These are phyloP conservation scores for Cucumis hystrix DNA, from an alignment of 306 rosid genomes.

Conservation along the genomic window DNA sequence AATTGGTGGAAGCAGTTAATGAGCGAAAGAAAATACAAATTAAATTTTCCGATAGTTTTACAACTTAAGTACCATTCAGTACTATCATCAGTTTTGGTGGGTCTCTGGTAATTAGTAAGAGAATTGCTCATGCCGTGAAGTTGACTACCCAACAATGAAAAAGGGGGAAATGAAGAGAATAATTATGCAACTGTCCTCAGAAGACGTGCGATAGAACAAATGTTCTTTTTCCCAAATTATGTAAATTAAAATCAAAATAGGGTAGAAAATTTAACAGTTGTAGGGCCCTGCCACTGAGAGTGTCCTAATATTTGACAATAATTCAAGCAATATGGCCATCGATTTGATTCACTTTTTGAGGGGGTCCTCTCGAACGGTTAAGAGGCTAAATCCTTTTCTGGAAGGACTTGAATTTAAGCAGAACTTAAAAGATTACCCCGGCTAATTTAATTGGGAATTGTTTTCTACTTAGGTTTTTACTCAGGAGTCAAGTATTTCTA, in stretches of 20 bases:
- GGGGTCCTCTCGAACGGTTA: background rate
- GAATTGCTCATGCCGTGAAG: background rate
- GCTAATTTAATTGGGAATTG: background rate
- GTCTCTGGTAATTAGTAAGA: background rate
- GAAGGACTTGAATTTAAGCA: background rate
- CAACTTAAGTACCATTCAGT: background rate
- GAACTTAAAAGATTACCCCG: background rate
- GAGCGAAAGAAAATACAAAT: background rate
- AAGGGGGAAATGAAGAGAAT: background rate
- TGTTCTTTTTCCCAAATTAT: background rate
- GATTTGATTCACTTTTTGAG: background rate
- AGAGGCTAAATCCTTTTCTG: background rate
- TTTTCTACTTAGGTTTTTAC: background rate
- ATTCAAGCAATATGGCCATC: background rate
- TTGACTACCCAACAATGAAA: background rate
- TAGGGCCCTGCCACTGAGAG: background rate
- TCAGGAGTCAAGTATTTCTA: background rate
- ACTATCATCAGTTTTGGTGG: background rate
- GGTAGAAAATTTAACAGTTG: background rate
- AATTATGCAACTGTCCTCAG: background rate
- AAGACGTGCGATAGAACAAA: background rate
- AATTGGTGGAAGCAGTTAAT: background rate
- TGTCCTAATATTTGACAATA: background rate
- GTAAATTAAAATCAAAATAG: background rate
- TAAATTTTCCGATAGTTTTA: background rate